phyloP scores from a whole-genome alignment of 2,329 filamentous ascomycete species.

The Zymoseptoria crescenta region DNA sequence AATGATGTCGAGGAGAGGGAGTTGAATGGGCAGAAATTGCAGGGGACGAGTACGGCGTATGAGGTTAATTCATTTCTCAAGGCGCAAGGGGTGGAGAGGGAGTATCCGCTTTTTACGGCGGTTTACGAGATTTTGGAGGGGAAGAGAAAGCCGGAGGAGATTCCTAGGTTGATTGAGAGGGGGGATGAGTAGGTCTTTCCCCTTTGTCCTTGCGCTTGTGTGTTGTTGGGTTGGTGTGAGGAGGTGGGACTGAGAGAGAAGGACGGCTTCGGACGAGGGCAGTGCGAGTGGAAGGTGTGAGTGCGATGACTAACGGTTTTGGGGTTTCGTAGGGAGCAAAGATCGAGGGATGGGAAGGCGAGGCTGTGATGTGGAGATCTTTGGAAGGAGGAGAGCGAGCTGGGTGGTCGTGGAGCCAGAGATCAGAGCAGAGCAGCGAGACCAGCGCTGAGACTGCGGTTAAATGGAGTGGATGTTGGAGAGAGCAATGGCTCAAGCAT shows the following conservation, averaged over 20 bases:
- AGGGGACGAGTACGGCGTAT: slow-evolving; percentile 83
- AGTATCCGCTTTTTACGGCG: slow-evolving; percentile 89
- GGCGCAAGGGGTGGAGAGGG: slow-evolving; percentile 64
- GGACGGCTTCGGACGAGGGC: no score
- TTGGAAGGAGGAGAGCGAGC: no score
- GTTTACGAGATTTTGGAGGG: slow-evolving; percentile 76
- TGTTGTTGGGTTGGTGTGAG: neutral
- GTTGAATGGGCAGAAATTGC: slow-evolving; percentile 92
- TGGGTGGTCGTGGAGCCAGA: no score
- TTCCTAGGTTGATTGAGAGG: slow-evolving; percentile 55
- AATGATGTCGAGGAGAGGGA: slow-evolving; percentile 82
- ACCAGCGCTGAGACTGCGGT: no score
- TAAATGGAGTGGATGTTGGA: no score
- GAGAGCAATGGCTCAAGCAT: no score
- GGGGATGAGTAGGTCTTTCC: slow-evolving; percentile 7
- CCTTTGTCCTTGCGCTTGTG: neutral
- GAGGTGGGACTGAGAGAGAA: no score
- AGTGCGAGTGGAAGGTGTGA: neutral
- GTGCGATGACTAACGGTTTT: neutral
- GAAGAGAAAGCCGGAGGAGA: slow-evolving; percentile 68
- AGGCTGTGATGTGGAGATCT: neutral
- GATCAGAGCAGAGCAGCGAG: no score
- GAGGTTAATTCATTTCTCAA: slow-evolving; percentile 89
- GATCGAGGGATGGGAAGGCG: neutral
- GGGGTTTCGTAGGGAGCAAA: neutral